phyloP scores from a whole-genome alignment of 768 basidiomycete genomes.

The Clitopilus hobsonii region DNA sequence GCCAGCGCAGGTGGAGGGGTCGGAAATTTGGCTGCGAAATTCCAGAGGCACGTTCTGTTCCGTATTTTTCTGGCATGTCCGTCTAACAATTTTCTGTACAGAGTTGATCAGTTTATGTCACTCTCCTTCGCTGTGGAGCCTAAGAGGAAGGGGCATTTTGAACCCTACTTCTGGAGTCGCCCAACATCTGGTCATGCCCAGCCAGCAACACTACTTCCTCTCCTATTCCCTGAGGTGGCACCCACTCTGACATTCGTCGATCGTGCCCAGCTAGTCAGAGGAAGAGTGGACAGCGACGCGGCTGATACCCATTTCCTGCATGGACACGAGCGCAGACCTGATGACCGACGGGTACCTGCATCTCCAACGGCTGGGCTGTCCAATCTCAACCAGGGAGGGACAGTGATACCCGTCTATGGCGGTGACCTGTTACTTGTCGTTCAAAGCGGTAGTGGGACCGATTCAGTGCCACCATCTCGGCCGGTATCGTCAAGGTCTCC shows the following conservation, averaged over 20 bases:
- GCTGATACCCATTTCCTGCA: constrained; percentile 60
- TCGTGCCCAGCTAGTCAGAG: constrained; percentile 56
- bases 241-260: constrained; percentile 68
- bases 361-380: constrained; percentile 14
- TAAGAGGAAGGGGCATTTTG: constrained; percentile 67
- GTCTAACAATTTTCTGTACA: constrained; percentile 19
- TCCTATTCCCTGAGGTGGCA: constrained; percentile 73
- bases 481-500: constrained; percentile 58
- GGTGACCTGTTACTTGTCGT: constrained; percentile 73
- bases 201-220: constrained; percentile 51
- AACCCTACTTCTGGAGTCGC: constrained; percentile 71
- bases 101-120: constrained; percentile 75
- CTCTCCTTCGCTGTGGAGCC: constrained; percentile 74
- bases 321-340: constrained; percentile 39
- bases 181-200: constrained; percentile 28
- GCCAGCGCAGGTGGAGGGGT: constrained; percentile 33
- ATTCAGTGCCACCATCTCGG: constrained; percentile 42
- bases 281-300: constrained; percentile 65
- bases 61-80: background rate
- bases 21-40: constrained; percentile 46
- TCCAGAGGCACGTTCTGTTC: constrained; percentile 48
- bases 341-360: constrained; percentile 26
- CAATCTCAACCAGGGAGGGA: constrained; percentile 51
- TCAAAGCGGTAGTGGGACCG: constrained; percentile 45
- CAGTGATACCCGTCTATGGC: constrained; percentile 67